Conservation (phyloP, 2,329 filamentous ascomycete species). For the Aspergillus awamori region DNA sequence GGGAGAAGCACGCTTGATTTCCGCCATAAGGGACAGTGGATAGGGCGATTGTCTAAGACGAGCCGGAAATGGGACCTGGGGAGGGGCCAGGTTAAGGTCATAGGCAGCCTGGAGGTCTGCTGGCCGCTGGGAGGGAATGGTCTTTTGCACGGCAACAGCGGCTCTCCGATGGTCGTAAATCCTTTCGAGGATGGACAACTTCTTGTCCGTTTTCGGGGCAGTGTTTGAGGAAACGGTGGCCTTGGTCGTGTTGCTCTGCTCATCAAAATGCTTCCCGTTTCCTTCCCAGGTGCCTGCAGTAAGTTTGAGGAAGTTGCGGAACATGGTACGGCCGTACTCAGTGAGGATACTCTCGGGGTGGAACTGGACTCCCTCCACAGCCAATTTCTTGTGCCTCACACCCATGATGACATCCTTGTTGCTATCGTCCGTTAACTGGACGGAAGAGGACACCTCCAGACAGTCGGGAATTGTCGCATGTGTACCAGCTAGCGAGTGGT, state of each 20-base stretch:
- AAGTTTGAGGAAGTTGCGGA: conserved; percentile 87
- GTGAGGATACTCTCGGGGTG: conserved; percentile 97
- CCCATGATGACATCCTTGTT: conserved; percentile 92
- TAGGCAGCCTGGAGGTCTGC: conserved; percentile 85
- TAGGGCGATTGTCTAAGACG: conserved; percentile 81
- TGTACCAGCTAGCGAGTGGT: conserved; percentile 93
- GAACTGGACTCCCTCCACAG: conserved; percentile 96
- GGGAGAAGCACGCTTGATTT: conserved; percentile 94
- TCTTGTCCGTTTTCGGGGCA: conserved; percentile 54
- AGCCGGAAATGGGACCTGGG: conserved; percentile 76
- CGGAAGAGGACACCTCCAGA: conserved; percentile 90
- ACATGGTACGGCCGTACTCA: conserved; percentile 82
- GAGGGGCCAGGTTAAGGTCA: conserved; percentile 79
- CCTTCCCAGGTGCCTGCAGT: conserved; percentile 90
- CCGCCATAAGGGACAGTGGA: conserved; percentile 90
- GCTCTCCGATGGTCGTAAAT: conserved; percentile 83
- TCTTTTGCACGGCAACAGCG: conserved; percentile 77
- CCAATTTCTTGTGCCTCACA: conserved; percentile 86
- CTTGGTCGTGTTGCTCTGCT: conserved; percentile 25
- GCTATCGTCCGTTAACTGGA: conserved; percentile 68
- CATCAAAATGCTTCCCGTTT: conserved; percentile 56
- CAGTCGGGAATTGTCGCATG: conserved; percentile 81
- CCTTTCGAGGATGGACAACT: conserved; percentile 82
- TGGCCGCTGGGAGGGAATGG: conserved; percentile 79
- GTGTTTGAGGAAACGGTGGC: conserved; percentile 24